Evolutionary conservation across 2,329 filamentous ascomycete species (phyloP).

Genomic region (Alternaria sp.): DNA sequence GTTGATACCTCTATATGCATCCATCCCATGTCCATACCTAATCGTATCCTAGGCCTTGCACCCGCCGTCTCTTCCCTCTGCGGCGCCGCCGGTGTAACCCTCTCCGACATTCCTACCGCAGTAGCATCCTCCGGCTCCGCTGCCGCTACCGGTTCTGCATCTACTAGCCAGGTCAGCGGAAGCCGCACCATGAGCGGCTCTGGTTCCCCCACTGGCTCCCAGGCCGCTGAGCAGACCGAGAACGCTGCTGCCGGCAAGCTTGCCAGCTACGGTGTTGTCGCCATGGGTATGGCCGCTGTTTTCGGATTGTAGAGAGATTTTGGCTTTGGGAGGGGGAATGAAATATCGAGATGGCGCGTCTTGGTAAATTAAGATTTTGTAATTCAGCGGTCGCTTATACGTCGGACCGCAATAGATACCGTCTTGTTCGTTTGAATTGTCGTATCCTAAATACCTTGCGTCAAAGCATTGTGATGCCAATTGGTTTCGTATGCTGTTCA

Average conservation of each 20-base stretch:
- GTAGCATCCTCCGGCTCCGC: conserved; percentile 8
- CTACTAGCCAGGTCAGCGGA: conserved; percentile 10
- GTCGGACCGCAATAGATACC: background rate
- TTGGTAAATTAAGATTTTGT: background rate
- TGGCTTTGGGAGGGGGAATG: background rate
- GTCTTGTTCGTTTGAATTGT: background rate
- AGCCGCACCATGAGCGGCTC: conserved; percentile 10
- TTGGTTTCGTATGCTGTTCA: background rate
- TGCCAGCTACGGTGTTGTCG: conserved; percentile 35
- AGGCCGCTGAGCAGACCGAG: conserved; percentile 16
- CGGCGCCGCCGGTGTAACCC: conserved; percentile 35
- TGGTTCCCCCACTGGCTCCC: conserved; percentile 13
- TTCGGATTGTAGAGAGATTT: conserved; percentile 31
- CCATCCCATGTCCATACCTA: background rate
- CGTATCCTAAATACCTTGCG: background rate
- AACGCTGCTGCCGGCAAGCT: conserved; percentile 33
- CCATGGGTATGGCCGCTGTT: conserved; percentile 32
- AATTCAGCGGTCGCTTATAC: background rate
- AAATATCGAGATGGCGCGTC: conserved; percentile 1
- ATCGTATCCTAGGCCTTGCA: conserved; percentile 22
- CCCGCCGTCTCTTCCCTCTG: conserved; percentile 42
- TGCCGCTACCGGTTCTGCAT: conserved; percentile 11
- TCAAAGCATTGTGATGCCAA: background rate
- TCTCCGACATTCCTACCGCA: conserved; percentile 33
- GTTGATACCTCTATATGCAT: conserved; percentile 20